Percentiles rank a stretch among this genome's conserved stretches.
Evolutionary conservation across 768 basidiomycete genomes (phyloP).

Genomic region (Boletus pseudopeckii): DNA sequence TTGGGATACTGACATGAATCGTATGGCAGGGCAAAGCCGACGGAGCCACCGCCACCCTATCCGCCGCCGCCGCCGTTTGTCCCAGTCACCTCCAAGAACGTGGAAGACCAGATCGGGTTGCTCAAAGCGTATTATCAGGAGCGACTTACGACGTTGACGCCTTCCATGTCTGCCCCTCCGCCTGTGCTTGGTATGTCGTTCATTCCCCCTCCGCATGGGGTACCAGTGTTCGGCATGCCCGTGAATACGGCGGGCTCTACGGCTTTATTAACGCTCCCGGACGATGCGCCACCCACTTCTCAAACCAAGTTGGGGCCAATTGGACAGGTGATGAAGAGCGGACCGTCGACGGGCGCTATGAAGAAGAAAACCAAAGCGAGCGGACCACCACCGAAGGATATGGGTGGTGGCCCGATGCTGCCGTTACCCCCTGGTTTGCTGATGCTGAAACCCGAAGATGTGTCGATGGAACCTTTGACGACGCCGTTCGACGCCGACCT

Average conservation of each 20-base stretch:
- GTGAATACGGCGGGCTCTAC: neutral
- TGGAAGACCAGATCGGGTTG: constrained; percentile 81
- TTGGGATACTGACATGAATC: constrained; percentile 2
- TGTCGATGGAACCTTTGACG: constrained; percentile 18
- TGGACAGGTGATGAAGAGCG: constrained; percentile 65
- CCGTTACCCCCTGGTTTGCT: constrained; percentile 21
- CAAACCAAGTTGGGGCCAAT: constrained; percentile 77
- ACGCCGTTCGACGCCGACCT: constrained; percentile 13
- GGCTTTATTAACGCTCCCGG: constrained; percentile 45
- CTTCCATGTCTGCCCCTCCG: constrained; percentile 20
- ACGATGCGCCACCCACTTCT: constrained; percentile 56
- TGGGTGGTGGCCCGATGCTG: constrained; percentile 12
- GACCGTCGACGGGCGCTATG: constrained; percentile 39
- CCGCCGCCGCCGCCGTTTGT: constrained; percentile 83
- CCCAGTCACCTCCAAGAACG: constrained; percentile 58
- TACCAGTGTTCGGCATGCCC: neutral
- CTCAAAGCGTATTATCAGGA: constrained; percentile 71
- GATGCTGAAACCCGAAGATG: constrained; percentile 18
- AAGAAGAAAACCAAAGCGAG: constrained; percentile 57
- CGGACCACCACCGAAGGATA: constrained; percentile 24
- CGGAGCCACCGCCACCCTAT: constrained; percentile 77
- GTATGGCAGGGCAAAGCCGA: constrained; percentile 53
- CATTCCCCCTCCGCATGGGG: constrained; percentile 9
- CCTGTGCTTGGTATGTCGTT: constrained; percentile 16
- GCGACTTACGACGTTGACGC: constrained; percentile 47